Evolutionary conservation across 2,329 filamentous ascomycete species (phyloP).

Genomic region (Fusarium paranaense): DNA sequence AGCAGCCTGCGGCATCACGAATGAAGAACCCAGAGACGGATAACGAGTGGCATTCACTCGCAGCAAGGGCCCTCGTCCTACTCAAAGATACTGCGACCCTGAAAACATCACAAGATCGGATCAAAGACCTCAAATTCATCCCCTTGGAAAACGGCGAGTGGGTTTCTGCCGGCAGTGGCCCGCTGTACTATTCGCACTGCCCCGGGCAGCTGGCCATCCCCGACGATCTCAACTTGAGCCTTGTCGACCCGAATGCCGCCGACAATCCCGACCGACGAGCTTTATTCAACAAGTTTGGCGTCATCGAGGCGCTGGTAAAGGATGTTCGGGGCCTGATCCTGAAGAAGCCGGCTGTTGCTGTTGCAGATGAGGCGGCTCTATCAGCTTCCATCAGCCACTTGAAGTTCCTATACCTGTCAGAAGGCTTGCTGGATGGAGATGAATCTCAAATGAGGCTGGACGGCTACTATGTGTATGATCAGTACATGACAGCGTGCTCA

Average conservation of each 20-base stretch:
- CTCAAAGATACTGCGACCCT: not conserved
- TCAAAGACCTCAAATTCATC: constrained; percentile 18
- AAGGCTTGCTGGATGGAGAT: not conserved
- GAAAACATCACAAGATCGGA: not conserved
- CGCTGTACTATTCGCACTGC: constrained; percentile 25
- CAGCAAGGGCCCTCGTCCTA: constrained; percentile 14
- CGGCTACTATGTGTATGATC: constrained; percentile 12
- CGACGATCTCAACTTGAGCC: constrained; percentile 7
- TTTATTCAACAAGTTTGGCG: constrained; percentile 27
- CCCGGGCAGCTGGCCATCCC: constrained; percentile 19
- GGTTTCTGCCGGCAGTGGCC: constrained; percentile 18
- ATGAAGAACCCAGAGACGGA: constrained; percentile 23
- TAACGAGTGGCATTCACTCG: constrained; percentile 30
- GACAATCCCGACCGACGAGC: constrained; percentile 16
- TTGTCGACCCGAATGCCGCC: constrained; percentile 21
- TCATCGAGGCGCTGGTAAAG: constrained; percentile 13
- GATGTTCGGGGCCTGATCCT: constrained; percentile 23
- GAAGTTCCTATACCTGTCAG: constrained; percentile 34
- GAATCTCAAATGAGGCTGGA: not conserved
- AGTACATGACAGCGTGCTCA: not conserved
- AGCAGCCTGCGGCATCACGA: not conserved
- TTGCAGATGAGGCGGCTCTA: not conserved
- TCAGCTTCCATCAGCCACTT: constrained; percentile 15
- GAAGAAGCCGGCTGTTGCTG: not conserved
- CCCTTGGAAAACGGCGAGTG: constrained; percentile 29